A percentile compares a stretch with the other conserved stretches of the same genome.
phyloP scores from a whole-genome alignment of 176 grass and related monocot genomes.

The Tuctoria greenei region DNA sequence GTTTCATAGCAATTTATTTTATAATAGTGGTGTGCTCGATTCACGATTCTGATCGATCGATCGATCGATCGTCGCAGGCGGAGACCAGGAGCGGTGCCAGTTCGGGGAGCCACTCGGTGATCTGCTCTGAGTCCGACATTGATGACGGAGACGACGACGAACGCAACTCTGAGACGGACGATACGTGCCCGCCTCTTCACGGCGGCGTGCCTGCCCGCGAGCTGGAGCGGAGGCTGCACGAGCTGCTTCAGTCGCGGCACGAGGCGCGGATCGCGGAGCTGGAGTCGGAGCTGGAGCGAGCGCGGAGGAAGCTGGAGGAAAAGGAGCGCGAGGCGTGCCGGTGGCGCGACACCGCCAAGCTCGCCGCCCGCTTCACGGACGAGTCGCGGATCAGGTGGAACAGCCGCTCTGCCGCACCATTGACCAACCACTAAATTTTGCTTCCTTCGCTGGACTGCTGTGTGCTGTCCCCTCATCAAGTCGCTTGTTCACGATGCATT shows the following conservation, averaged over 20 bases:
- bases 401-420: too few relatives aligned
- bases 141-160: neutral
- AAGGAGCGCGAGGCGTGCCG: constrained; percentile 77
- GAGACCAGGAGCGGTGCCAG: constrained; percentile 20
- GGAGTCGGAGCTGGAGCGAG: constrained; percentile 63
- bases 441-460: too few relatives aligned
- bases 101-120: constrained; percentile 26
- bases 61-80: neutral
- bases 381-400: constrained; percentile 57
- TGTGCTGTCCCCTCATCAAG: too few relatives aligned
- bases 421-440: too few relatives aligned
- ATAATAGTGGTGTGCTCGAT: neutral
- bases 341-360: constrained; percentile 88
- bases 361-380: constrained; percentile 62
- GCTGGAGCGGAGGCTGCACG: constrained; percentile 76
- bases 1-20: neutral
- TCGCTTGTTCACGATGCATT: too few relatives aligned
- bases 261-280: constrained; percentile 80
- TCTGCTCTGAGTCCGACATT: constrained; percentile 18
- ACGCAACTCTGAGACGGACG: neutral
- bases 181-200: neutral
- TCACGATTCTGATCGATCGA: neutral
- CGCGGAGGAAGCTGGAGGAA: constrained; percentile 54
- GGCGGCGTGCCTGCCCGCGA: constrained; percentile 66
- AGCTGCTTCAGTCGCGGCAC: constrained; percentile 63